Conservation (phyloP, 2,329 filamentous ascomycete genomes). For the Gremmenia infestans region DNA sequence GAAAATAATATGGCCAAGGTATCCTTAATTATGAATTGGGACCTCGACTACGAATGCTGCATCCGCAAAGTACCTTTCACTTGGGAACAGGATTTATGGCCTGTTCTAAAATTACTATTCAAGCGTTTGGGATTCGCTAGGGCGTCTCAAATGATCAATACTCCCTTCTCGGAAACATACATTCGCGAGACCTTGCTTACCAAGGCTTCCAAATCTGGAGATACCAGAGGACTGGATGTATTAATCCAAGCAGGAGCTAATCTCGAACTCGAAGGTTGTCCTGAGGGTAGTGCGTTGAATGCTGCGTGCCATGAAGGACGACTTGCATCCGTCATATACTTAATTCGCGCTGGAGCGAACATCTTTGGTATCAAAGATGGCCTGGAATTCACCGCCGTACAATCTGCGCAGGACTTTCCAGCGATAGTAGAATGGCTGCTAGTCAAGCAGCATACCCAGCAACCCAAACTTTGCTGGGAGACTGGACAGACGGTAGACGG, state of each 20-base stretch:
- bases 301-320: not conserved
- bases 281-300: not conserved
- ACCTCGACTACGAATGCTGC: not conserved
- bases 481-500: not conserved
- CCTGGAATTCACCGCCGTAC: not conserved
- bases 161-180: not conserved
- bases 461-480: not conserved
- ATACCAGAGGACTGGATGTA: not conserved
- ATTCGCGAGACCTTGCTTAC: not conserved
- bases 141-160: not conserved
- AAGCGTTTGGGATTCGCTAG: not conserved
- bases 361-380: not conserved
- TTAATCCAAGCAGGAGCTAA: not conserved
- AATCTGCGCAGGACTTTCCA: not conserved
- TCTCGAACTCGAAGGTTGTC: not conserved
- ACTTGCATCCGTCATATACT: not conserved
- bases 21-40: not conserved
- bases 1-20: not conserved
- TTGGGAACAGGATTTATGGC: not conserved
- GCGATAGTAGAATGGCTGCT: constrained; percentile 1
- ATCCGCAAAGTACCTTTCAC: not conserved
- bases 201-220: not conserved
- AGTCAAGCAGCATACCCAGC: not conserved
- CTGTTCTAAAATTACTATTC: not conserved
- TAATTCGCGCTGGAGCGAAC: not conserved